Evolutionary conservation across 192 early-diverging fungal species (phyloP).

Genomic region (Rhizophagus clarus): DNA sequence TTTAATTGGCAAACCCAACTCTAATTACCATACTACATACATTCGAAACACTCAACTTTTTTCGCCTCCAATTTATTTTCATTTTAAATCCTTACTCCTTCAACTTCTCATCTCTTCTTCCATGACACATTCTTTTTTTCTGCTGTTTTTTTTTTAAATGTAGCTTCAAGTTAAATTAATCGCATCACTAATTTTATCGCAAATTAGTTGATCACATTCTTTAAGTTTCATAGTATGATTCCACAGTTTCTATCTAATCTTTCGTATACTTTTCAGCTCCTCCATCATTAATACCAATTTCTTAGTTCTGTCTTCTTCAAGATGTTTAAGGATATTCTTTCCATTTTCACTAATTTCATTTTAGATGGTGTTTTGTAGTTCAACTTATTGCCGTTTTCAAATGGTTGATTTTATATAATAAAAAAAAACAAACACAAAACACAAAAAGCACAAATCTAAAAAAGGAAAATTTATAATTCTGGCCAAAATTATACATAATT

Average conservation of each 20-base stretch:
- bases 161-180: background rate
- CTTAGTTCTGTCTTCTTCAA: background rate
- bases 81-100: background rate
- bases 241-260: background rate
- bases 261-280: background rate
- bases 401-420: too few relatives aligned
- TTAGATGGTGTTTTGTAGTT: background rate
- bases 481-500: too few relatives aligned
- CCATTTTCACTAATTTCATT: background rate
- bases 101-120: background rate
- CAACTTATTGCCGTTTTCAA: too few relatives aligned
- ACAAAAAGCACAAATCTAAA: too few relatives aligned
- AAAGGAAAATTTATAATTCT: too few relatives aligned
- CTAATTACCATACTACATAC: too few relatives aligned
- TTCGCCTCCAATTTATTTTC: background rate
- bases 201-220: background rate
- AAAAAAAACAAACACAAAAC: too few relatives aligned
- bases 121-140: background rate
- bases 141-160: background rate
- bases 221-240: background rate
- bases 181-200: background rate
- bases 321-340: background rate
- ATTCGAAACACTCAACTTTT: background rate
- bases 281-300: background rate
- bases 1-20: background rate